Conservation (phyloP, 768 basidiomycete genomes). For the Boletus barrowsii region DNA sequence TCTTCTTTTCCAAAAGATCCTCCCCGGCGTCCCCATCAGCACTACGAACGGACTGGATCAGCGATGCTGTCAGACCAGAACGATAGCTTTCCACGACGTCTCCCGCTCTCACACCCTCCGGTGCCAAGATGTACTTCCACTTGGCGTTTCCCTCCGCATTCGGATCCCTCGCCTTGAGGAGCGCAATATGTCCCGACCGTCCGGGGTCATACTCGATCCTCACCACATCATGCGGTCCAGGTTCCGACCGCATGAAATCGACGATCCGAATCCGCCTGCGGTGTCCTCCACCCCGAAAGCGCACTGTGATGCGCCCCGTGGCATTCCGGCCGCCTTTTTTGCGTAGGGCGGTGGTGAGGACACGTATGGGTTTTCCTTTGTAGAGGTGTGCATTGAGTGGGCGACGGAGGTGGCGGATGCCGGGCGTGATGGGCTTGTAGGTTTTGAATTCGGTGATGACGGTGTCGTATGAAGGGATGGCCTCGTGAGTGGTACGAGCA, state of each 20-base stretch:
- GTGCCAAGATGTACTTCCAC: constrained; percentile 92
- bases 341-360: constrained; percentile 77
- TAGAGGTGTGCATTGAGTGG: constrained; percentile 81
- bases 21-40: constrained; percentile 11
- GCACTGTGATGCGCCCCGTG: constrained; percentile 81
- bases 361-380: constrained; percentile 78
- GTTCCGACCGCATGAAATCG: constrained; percentile 78
- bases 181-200: constrained; percentile 90
- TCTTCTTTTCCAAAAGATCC: constrained; percentile 6
- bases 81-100: constrained; percentile 86
- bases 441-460: constrained; percentile 71
- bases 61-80: constrained; percentile 72
- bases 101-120: constrained; percentile 85
- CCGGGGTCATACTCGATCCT: constrained; percentile 97
- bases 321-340: constrained; percentile 85
- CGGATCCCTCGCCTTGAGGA: constrained; percentile 64
- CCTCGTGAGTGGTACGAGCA: constrained; percentile 29
- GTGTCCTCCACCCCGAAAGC: constrained; percentile 91
- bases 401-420: constrained; percentile 82
- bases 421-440: constrained; percentile 85
- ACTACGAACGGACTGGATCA: constrained; percentile 44
- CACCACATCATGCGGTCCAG: constrained; percentile 84
- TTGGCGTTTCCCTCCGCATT: constrained; percentile 49
- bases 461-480: constrained; percentile 33
- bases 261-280: constrained; percentile 78